Evolutionary conservation across 2,329 filamentous ascomycete genomes (phyloP).

Genomic region (Tolypocladium album): DNA sequence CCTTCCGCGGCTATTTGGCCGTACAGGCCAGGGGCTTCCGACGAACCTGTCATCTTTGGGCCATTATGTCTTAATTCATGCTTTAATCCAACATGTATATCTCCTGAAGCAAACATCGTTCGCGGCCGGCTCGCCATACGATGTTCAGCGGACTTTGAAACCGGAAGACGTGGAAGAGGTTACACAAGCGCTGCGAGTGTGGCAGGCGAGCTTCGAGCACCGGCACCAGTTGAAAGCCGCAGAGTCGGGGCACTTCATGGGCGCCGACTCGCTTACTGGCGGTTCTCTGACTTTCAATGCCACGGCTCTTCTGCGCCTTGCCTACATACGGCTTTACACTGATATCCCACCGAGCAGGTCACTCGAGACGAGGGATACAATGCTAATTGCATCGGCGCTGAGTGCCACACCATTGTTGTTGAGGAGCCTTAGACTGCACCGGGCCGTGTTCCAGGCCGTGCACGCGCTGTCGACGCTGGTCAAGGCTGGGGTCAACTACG

Average conservation of each 20-base stretch:
- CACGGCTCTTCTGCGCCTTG: slow-evolving; percentile 47
- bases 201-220: slow-evolving; percentile 49
- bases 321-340: slow-evolving; percentile 55
- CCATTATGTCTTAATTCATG: slow-evolving; percentile 63
- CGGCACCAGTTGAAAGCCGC: slow-evolving; percentile 39
- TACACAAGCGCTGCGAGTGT: slow-evolving; percentile 42
- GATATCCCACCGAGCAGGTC: slow-evolving; percentile 52
- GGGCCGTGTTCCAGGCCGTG: slow-evolving; percentile 56
- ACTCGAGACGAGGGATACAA: slow-evolving; percentile 54
- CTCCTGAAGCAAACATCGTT: slow-evolving; percentile 54
- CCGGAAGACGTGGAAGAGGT: slow-evolving; percentile 47
- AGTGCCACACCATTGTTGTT: slow-evolving; percentile 46
- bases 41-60: slow-evolving; percentile 48
- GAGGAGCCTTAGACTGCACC: slow-evolving; percentile 47
- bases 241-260: slow-evolving; percentile 33
- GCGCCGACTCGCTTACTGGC: slow-evolving; percentile 39
- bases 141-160: slow-evolving; percentile 37
- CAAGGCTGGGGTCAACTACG: slow-evolving; percentile 51
- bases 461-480: slow-evolving; percentile 59
- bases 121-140: slow-evolving; percentile 35
- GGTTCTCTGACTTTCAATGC: slow-evolving; percentile 58
- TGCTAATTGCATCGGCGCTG: slow-evolving; percentile 50
- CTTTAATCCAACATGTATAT: slow-evolving; percentile 62
- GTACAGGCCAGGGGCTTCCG: slow-evolving; percentile 35
- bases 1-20: slow-evolving; percentile 42